Percentiles rank a stretch among this genome's conserved stretches.
phyloP scores from a whole-genome alignment of 441 rosid genomes.

The Omphalea diandra region DNA sequence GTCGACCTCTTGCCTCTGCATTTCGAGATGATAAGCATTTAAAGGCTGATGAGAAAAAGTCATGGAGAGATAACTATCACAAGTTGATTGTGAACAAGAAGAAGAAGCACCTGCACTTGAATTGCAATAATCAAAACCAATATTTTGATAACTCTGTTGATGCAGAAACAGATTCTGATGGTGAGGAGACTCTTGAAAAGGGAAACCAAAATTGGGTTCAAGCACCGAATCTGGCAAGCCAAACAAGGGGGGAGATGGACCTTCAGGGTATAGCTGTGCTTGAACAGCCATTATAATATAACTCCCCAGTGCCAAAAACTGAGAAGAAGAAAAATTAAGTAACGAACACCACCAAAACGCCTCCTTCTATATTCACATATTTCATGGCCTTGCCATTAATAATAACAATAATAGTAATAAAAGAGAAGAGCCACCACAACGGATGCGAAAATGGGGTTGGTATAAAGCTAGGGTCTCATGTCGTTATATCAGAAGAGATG shows the following conservation, averaged over 20 bases:
- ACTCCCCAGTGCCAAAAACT: not conserved
- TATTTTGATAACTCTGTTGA: conserved; percentile 17
- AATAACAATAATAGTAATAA: not conserved
- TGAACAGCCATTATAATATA: conserved; percentile 43
- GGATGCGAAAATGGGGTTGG: conserved; percentile 25
- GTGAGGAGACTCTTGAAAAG: conserved; percentile 28
- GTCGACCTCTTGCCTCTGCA: conserved; percentile 48
- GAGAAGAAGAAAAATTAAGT: no score
- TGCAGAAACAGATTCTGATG: conserved; percentile 14
- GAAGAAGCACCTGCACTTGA: not conserved
- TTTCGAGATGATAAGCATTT: conserved; percentile 33
- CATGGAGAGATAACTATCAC: conserved; percentile 26
- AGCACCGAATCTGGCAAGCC: conserved; percentile 36
- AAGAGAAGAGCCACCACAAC: not conserved
- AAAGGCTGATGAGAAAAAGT: conserved; percentile 30
- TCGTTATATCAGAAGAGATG: conserved; percentile 43
- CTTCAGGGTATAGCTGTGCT: conserved; percentile 40
- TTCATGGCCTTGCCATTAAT: conserved; percentile 1
- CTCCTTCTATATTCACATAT: conserved; percentile 21
- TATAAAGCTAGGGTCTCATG: conserved; percentile 24
- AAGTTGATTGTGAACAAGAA: conserved; percentile 23
- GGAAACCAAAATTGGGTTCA: conserved; percentile 22
- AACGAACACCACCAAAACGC: conserved; percentile 16
- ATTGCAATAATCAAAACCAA: conserved; percentile 12
- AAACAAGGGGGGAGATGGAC: conserved; percentile 27